Evolutionary conservation across 129 eudicot species (phyloP), one percentile per base, ranked within the genome.

Genomic region (Helichrysum umbraculigerum): DNA sequence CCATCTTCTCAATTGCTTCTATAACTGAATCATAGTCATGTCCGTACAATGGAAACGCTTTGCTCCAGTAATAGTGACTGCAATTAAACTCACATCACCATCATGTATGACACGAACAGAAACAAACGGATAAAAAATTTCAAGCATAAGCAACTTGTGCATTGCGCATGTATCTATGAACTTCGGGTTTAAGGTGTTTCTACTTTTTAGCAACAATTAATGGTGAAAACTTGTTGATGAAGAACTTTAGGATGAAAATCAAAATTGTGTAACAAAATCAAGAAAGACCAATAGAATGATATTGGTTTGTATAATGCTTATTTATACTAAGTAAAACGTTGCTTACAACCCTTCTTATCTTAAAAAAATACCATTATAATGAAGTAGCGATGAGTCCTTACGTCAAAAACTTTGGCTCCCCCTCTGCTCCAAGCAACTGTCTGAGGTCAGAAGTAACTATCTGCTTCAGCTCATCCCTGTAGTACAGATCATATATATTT

Each of bases 41-140:
- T 66, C 96, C 99, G 61, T 95, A 95, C 60, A 89, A 70, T 0
- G 97, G 97, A 85, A 91, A 95, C 51, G 99, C 99, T 81, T 89
- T 95, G 85, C 91, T 91, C 99, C 99, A 95, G 69, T 83, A 91
- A 63, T 71, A 89, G 82, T 87, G 97, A 54, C 99, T 95, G 85
- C 86, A 87, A 70, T 82, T 19, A 80, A 72, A 72, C 42, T 63
- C 78, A 71, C 76, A 20, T 2, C 37, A 22, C 21, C 34, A 29
- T 17, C 34, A 76, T 34, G 7, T 60, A 75, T 47, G 50, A 35
- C 73, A 56, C 20, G 47, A 37, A 28, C 62, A 42, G 47, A 44
- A 44, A 63, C 12, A 28, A 0, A 5, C 16, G 11, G 0, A 21
- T 25, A 25, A 50, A 16, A 47, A 16, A 30, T 14, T 7, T 42